Conservation (phyloP, 179 eudicot genomes). For the Silene vulgaris region DNA sequence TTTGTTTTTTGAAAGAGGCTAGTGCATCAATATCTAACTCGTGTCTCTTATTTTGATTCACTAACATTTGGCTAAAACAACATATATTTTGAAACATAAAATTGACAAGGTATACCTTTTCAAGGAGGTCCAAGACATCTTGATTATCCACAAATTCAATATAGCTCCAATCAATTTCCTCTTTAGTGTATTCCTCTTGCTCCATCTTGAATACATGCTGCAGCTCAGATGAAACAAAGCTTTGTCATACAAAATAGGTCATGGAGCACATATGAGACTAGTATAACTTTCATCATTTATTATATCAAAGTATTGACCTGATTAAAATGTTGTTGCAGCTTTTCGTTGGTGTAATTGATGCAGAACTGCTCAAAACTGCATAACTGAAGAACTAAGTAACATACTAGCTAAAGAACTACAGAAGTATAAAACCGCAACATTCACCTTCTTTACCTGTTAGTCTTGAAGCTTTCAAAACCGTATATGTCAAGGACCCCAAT, state of each 20-base stretch:
- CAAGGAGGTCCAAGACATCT: slow-evolving; percentile 75
- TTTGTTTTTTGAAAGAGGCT: too few relatives aligned
- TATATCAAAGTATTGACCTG: slow-evolving; percentile 39
- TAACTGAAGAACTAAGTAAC: slow-evolving; percentile 16
- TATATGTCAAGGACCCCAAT: slow-evolving; percentile 89
- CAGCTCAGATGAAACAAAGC: slow-evolving; percentile 27
- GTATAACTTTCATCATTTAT: not conserved
- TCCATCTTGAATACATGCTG: slow-evolving; percentile 88
- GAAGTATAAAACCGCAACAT: not conserved
- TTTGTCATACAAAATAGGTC: slow-evolving; percentile 14
- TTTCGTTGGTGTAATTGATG: slow-evolving; percentile 77
- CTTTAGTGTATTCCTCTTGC: slow-evolving; percentile 85
- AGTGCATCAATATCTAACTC: too few relatives aligned
- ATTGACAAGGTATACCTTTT: slow-evolving; percentile 34
- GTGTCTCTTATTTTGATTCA: not conserved
- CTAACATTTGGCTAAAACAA: not conserved
- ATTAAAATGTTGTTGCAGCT: slow-evolving; percentile 81
- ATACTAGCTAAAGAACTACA: slow-evolving; percentile 13
- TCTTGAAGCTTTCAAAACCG: slow-evolving; percentile 83
- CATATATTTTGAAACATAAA: not conserved
- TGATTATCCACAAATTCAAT: slow-evolving; percentile 80
- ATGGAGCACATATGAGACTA: slow-evolving; percentile 7
- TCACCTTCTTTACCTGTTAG: slow-evolving; percentile 52
- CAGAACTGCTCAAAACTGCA: slow-evolving; percentile 84
- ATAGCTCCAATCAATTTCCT: slow-evolving; percentile 79